Percentiles rank a stretch among this genome's conserved stretches.
These are phyloP conservation scores for Phytophthora ramorum DNA, from an alignment of 352 stramenopile genomes.

Conservation along the genomic window DNA sequence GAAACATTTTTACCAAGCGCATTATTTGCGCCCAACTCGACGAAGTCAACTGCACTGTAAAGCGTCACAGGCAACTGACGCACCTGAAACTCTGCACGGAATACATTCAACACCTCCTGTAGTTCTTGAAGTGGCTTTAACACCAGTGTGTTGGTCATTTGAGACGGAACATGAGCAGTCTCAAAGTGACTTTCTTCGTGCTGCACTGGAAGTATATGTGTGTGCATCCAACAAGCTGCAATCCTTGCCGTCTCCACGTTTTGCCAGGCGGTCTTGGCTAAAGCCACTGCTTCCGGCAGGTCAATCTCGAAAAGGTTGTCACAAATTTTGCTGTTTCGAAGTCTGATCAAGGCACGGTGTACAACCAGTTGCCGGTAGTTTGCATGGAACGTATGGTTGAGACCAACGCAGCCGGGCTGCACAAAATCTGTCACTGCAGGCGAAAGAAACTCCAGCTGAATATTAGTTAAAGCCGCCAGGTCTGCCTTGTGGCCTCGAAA, in stretches of 20 bases:
- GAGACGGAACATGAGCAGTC: background rate
- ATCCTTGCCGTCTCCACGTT: background rate
- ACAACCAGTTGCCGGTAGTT: constrained; percentile 1
- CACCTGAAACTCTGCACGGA: background rate
- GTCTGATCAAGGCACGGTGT: background rate
- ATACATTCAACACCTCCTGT: background rate
- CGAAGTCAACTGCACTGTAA: background rate
- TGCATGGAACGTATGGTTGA: constrained; percentile 1
- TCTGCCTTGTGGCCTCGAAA: constrained; percentile 13
- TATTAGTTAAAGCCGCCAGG: constrained; percentile 8
- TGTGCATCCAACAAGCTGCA: background rate
- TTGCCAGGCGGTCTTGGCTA: constrained; percentile 6
- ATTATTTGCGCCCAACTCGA: background rate
- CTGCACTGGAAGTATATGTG: background rate
- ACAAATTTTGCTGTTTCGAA: background rate
- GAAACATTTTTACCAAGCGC: background rate
- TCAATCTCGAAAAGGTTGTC: constrained; percentile 5
- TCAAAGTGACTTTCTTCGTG: background rate
- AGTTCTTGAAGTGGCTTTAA: background rate
- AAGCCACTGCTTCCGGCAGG: background rate
- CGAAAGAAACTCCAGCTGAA: constrained; percentile 21
- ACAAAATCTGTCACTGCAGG: constrained; percentile 11
- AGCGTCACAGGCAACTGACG: background rate
- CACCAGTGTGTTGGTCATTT: background rate
- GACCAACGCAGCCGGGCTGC: constrained; percentile 6